These are phyloP conservation scores for Vanrija sp. DNA, from an alignment of 1,284 basidiomycete genomes.

Conservation along the genomic window DNA sequence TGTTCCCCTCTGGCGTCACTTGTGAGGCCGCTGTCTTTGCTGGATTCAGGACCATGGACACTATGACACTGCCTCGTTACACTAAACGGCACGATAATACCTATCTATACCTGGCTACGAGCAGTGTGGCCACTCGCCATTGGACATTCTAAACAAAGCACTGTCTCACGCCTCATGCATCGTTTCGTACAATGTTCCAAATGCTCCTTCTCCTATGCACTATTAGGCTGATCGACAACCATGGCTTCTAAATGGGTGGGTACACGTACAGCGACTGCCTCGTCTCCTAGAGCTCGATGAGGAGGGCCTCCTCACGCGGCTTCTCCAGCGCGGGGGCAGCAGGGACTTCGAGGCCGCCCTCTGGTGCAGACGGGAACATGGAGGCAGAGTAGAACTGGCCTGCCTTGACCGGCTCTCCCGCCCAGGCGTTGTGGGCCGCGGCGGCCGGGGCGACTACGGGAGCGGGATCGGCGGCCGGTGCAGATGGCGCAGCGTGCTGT, in stretches of 20 bases:
- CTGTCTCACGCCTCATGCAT: constrained; percentile 3
- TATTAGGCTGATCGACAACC: too few species aligned
- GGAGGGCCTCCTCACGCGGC: constrained; percentile 73
- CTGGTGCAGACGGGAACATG: constrained; percentile 52
- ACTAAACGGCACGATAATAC: neutral
- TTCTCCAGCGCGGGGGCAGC: constrained; percentile 53
- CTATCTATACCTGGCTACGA: too few species aligned
- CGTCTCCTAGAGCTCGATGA: constrained; percentile 56
- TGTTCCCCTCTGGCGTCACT: too few species aligned
- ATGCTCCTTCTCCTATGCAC: too few species aligned
- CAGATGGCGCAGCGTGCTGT: constrained; percentile 14
- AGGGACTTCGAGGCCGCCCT: constrained; percentile 52
- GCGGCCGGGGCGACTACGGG: constrained; percentile 14
- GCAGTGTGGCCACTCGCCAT: too few species aligned
- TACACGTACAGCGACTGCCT: too few species aligned
- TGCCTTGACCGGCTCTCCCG: too few species aligned
- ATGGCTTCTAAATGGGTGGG: too few species aligned
- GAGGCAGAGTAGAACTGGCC: constrained; percentile 4
- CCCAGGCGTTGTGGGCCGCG: too few species aligned
- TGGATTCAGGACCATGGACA: too few species aligned
- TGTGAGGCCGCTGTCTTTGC: too few species aligned
- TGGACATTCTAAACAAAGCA: too few species aligned
- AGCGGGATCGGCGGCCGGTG: constrained; percentile 20
- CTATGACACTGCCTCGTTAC: neutral
- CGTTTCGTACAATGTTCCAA: neutral